A percentile compares a stretch with the other conserved stretches of the same genome.
Evolutionary conservation across 2,329 filamentous ascomycete genomes (phyloP).

Genomic region (Trichoderma sp.): DNA sequence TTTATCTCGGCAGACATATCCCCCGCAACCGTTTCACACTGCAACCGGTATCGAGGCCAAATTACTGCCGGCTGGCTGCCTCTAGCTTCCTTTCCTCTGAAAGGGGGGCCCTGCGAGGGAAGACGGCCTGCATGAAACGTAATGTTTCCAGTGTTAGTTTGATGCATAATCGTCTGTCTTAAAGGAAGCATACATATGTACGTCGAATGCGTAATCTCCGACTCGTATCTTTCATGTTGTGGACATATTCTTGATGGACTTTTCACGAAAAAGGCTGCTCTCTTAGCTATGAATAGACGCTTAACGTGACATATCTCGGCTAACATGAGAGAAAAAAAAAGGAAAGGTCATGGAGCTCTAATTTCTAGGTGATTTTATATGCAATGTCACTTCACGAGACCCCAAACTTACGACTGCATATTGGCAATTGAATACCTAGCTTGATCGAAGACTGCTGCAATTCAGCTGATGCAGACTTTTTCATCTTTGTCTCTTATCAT

Average conservation of each 20-base stretch:
- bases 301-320: neutral
- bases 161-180: conserved; percentile 5
- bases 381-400: neutral
- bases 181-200: neutral
- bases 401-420: neutral
- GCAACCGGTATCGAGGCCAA: neutral
- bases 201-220: neutral
- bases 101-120: neutral
- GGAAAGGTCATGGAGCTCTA: neutral
- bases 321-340: too few species aligned
- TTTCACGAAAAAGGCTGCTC: neutral
- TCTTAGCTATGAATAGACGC: neutral
- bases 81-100: neutral
- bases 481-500: neutral
- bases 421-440: neutral
- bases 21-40: neutral
- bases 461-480: neutral
- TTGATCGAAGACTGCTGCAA: neutral
- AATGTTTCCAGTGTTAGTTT: conserved; percentile 21
- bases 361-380: neutral
- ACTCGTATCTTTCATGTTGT: neutral
- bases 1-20: neutral
- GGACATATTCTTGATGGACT: neutral
- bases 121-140: conserved; percentile 23
- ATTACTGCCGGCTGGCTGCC: neutral